Evolutionary conservation across 805 yeast species (phyloP).

Genomic region (Zygosaccharomyces kombuchaensis): DNA sequence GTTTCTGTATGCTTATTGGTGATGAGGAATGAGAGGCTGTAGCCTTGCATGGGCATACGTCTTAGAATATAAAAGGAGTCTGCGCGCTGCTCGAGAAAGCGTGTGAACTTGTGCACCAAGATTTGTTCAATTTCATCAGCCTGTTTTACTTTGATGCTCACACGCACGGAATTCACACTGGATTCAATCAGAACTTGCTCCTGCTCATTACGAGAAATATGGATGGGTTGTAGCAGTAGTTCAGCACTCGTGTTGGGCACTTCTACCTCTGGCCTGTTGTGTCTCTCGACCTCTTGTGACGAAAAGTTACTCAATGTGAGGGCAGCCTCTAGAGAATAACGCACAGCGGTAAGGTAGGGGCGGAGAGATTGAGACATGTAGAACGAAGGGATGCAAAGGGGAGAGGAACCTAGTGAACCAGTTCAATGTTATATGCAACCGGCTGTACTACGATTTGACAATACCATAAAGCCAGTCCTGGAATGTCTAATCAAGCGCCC

Average conservation of each 20-base stretch:
- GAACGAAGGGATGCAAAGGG: background rate
- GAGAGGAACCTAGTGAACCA: background rate
- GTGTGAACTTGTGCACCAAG: constrained; percentile 88
- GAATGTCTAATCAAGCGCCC: too few species aligned
- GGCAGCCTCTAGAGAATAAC: constrained; percentile 90
- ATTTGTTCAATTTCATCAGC: constrained; percentile 96
- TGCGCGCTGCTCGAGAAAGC: constrained; percentile 92
- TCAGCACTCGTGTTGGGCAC: constrained; percentile 73
- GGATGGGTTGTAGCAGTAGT: constrained; percentile 81
- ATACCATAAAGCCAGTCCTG: background rate
- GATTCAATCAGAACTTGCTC: constrained; percentile 92
- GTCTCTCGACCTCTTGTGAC: constrained; percentile 93
- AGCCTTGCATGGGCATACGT: constrained; percentile 85
- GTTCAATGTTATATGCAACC: background rate
- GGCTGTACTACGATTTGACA: background rate
- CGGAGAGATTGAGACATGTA: constrained; percentile 92
- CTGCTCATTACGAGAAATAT: constrained; percentile 86
- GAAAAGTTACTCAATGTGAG: constrained; percentile 89
- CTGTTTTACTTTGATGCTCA: constrained; percentile 89
- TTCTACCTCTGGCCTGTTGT: constrained; percentile 95
- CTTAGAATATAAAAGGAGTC: constrained; percentile 90
- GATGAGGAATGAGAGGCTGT: constrained; percentile 87
- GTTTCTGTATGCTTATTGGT: constrained; percentile 94
- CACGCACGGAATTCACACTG: constrained; percentile 85
- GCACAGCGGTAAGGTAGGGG: constrained; percentile 91